Conservation (phyloP, 2,329 filamentous ascomycete genomes). For the Chalaropsis ovoidea region DNA sequence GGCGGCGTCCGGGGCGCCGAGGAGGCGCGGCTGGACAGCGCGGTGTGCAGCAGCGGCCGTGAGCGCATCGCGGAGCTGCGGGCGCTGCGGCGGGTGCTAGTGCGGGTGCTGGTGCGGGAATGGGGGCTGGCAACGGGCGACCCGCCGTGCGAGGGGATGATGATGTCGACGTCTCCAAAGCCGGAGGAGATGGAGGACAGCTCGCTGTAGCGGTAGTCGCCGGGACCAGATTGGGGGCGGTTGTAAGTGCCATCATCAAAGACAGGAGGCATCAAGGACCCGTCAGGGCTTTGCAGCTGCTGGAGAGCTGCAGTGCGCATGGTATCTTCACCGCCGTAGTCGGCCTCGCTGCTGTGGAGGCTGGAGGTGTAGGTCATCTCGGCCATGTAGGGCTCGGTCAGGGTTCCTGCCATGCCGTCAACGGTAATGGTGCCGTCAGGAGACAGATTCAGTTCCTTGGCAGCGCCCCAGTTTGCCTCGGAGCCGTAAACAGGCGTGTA, state of each 20-base stretch:
- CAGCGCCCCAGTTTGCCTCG: conserved; percentile 14
- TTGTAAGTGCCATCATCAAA: not conserved
- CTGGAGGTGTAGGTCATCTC: conserved; percentile 19
- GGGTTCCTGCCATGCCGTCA: conserved; percentile 4
- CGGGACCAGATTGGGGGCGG: conserved; percentile 3
- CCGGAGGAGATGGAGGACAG: conserved; percentile 54
- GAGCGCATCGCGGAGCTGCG: conserved; percentile 5
- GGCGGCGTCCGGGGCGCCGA: conserved; percentile 12
- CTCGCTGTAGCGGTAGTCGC: conserved; percentile 26
- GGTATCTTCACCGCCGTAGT: conserved; percentile 24
- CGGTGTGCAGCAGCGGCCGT: not conserved
- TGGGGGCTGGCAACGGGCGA: conserved; percentile 26
- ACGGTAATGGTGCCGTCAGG: not conserved
- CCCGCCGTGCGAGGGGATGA: conserved; percentile 34
- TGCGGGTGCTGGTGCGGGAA: conserved; percentile 21
- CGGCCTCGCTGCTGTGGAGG: conserved; percentile 16
- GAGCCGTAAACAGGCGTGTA: conserved; percentile 9
- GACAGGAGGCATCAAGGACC: not conserved
- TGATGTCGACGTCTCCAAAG: conserved; percentile 53
- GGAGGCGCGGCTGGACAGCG: not conserved
- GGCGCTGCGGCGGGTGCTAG: conserved; percentile 16
- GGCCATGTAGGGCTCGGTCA: conserved; percentile 20
- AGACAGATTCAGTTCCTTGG: conserved; percentile 7
- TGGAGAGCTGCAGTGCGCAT: not conserved
- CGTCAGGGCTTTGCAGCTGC: conserved; percentile 4